phyloP scores from a whole-genome alignment of 306 rosid species.

The Sesbania bispinosa region DNA sequence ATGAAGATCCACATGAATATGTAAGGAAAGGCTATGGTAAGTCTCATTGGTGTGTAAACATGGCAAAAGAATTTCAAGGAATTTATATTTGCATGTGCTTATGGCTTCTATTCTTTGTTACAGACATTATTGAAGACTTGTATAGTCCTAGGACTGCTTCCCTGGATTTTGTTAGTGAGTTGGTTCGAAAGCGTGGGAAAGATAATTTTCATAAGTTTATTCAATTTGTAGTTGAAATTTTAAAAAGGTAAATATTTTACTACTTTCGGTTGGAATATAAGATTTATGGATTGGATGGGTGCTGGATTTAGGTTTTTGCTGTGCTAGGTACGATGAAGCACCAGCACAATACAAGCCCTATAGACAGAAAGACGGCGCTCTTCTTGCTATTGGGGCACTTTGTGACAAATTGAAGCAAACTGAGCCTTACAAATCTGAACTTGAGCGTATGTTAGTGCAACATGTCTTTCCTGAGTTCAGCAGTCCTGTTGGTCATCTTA shows the following conservation, averaged over 20 bases:
- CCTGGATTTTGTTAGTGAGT: slow-evolving; percentile 91
- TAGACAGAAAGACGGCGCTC: slow-evolving; percentile 96
- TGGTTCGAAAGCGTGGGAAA: slow-evolving; percentile 89
- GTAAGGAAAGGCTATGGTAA: slow-evolving; percentile 98
- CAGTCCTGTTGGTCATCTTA: slow-evolving; percentile 92
- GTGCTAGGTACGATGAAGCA: slow-evolving; percentile 77
- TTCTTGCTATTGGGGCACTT: slow-evolving; percentile 95
- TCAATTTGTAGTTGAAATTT: slow-evolving; percentile 72
- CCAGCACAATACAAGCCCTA: slow-evolving; percentile 72
- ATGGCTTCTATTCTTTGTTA: slow-evolving; percentile 26
- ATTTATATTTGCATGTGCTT: not conserved
- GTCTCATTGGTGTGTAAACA: slow-evolving; percentile 28
- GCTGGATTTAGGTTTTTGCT: slow-evolving; percentile 3
- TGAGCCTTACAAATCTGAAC: slow-evolving; percentile 94
- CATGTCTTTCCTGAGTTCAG: slow-evolving; percentile 96
- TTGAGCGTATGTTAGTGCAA: slow-evolving; percentile 94
- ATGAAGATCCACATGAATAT: slow-evolving; percentile 96
- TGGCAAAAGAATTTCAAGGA: not conserved
- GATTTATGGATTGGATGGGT: slow-evolving; percentile 3
- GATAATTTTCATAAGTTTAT: slow-evolving; percentile 88
- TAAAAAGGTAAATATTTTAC: slow-evolving; percentile 59
- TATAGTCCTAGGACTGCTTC: slow-evolving; percentile 97
- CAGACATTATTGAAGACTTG: slow-evolving; percentile 92
- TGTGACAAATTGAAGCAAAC: slow-evolving; percentile 90
- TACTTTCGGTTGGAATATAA: not conserved